Evolutionary conservation across 352 stramenopile species (phyloP), one percentile per base, ranked within the genome.

Genomic region (Globisporangium perplexum): DNA sequence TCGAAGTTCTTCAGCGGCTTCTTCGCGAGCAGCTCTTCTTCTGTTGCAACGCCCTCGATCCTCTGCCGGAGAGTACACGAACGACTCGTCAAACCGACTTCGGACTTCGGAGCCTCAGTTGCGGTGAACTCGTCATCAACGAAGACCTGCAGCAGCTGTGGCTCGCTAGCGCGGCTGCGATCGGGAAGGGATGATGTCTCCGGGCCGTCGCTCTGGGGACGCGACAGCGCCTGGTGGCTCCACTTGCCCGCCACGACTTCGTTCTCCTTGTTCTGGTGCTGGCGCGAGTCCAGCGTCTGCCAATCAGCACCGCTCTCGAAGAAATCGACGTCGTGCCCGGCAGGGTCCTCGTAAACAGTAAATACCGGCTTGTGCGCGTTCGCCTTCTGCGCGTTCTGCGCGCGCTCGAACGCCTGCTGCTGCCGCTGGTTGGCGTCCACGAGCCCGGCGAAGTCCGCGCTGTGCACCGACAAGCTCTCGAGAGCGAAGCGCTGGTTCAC

Each of bases 351-450:
- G 55, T 89, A 91, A 47, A 91, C 69, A 50, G 63, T 72, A 86
- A 91, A 91, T 85, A 88, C 80, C 76, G 80, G 80, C 60, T 91
- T 91, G 65, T 89, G 72, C 18, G 74, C 69, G 57, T 87, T 88
- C 10, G 63, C 63, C 59, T 70, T 71, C 48, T 83, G 74, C 45
- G 85, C 70, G 36, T 71, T 74, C 53, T 91, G 62, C 22, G 68
- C 68, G 33, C 81, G 72, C 31, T 62, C 60, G 47, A 72, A 78
- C 22, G 76, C 69, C 59, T 86, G 76, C 50, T 77, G 80, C n/a
- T 86, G 75, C 50, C 76, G 77, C 46, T 83, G 68, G 51, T 85
- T 77, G 43, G 79, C 72, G 28, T 79, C 74, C 42, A 72, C 71
- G 17, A 74, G 59, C 41, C 83, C 71, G 47, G 72, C 75, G 20